Evolutionary conservation across 768 basidiomycete genomes (phyloP), one percentile per base, ranked within the genome.

Genomic region (Leccinellum luteum): DNA sequence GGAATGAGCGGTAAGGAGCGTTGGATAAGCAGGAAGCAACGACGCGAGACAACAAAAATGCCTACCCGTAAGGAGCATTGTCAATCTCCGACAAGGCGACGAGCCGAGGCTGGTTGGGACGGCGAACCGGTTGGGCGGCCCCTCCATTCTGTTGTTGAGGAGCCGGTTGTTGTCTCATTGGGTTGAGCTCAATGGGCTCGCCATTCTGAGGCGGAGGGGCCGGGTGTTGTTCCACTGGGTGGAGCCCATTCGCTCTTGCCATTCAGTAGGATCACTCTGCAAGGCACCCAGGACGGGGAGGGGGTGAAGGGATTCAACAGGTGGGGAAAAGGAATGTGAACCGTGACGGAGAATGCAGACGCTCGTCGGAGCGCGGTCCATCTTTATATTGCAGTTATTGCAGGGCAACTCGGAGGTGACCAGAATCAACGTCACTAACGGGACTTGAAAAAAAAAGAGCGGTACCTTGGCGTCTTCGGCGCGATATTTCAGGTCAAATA

Each of bases 71-170:
- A 38, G 47, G 6, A 3, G 35, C 32, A 6, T 25, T 12, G 57
- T 58, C 57, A 19, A 57, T 35, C 44, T 30, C 27, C 6, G 5
- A 44, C 14, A 57, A 23, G 14, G 56, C 56, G 28, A 38, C n/a
- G 19, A 45, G 56, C 9, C 56, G 56, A 13, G 52, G 56, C 8
- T 47, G 45, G 6, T 38, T 57, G 19, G 55, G 45, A 15, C 1
- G 8, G 5, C 3, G 32, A 21, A 38, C 7, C 15, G 21, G 19
- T 25, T 47, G 14, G 8, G 7, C 3, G 14, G 21, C 44, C 6
- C 9, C 53, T 27, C 27, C 43, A 34, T 5, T 55, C 4, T 32
- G 43, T 0, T 25, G 45, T 19, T 19, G 41, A 43, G 19, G 41
- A 19, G 1, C 41, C 12, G 19, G 19, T 43, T 43, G 41, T 43